Evolutionary conservation across 2,329 filamentous ascomycete species (phyloP), one percentile per base, ranked within the genome.

Genomic region (Penicillium glabrum): DNA sequence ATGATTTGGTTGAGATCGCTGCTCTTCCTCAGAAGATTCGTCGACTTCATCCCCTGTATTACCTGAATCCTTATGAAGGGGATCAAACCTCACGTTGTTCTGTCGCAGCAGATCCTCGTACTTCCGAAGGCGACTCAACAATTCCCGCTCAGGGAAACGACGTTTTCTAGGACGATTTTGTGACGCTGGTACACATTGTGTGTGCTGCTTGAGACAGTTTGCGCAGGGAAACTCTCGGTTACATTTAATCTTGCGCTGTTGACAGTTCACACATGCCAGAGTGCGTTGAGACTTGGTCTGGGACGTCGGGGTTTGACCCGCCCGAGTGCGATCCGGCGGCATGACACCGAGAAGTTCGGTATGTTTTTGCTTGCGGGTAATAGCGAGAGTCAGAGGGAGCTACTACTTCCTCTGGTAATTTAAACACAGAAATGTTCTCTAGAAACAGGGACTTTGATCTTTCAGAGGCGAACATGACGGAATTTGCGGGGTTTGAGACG

Each of bases 231-330:
- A 86, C 64, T 82, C 84, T 73, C 88, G 88, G 72, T 91, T 86
- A 72, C 89, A 91, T 58, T 86, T 86, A 43, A 91, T 83, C 71
- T 91, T 91, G 59, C 88, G 85, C 70, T 89, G 88, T 69, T 92
- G 89, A 68, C 90, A 93, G 21, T 87, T 80, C 14, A 90, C 81
- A 67, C 90, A 93, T 37, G 83, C 65, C 13, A 70, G 58, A 3
- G 64, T 55, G 14, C 69, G 64, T 23, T 46, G 59, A 19, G 29
- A 13, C 23, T 46, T 47, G 21, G 56, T 47, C 33, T 53, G 46
- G 31, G 48, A 19, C 11, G 54, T 26, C 33, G 41, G 33, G 35
- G 29, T 6, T 46, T 46, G 51, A 46, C 41, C 41, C 44, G 33
- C 43, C 51, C 45, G 43, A 53, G 43, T 41, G 39, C 39, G 39